Base-by-base conservation (phyloP, 2,329 filamentous ascomycete genomes). In the Alternaria atra region DNA sequence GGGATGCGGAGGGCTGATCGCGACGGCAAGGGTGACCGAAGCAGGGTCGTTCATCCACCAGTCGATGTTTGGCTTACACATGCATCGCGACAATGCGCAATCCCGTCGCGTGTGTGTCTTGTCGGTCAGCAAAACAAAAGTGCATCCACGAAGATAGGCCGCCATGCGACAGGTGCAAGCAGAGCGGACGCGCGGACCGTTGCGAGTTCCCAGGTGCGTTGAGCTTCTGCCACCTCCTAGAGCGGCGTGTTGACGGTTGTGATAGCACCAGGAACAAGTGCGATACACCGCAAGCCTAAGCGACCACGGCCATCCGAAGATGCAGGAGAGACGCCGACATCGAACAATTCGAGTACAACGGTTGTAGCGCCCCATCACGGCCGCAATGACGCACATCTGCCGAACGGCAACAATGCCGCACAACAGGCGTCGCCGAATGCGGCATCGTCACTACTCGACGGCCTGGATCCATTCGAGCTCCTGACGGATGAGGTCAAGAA, bases 401-500 rank as follows among this genome's bases (percentile, higher is more conserved):
- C 73, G 70, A 73, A n/a, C 65, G 65, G 67, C 66, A 65, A 60
- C 51, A 59, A 65, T 67, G 65, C 65, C 64, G 68, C 69, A 20
- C 17, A 60, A 7, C 63, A 55, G 1, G 43, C 63, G 35, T 71
- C 71, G 68, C 69, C 72, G 65, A 67, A 37, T 27, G 63, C 72
- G 61, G 70, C 72, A 66, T 68, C 71, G 50, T 65, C 70, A 39
- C 60, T 70, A 42, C 68, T 78, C 52, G 75, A 77, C 50, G 65
- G 71, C 54, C 63, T 78, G 25, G 77, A 79, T 65, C 77, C 77
- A 7, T 80, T 78, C 42, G 74, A 75, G 37, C 71, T 79, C 50
- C 66, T 80, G 50, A 80, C 77, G 4, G 78, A 80, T 58, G 78
- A 80, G 67, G 77, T 80, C 55, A 79, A 78, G 70, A 79, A 79